Evolutionary conservation across 257 asterid species (phyloP), one percentile per base, ranked within the genome.

Genomic region (Plectranthus barbatus): DNA sequence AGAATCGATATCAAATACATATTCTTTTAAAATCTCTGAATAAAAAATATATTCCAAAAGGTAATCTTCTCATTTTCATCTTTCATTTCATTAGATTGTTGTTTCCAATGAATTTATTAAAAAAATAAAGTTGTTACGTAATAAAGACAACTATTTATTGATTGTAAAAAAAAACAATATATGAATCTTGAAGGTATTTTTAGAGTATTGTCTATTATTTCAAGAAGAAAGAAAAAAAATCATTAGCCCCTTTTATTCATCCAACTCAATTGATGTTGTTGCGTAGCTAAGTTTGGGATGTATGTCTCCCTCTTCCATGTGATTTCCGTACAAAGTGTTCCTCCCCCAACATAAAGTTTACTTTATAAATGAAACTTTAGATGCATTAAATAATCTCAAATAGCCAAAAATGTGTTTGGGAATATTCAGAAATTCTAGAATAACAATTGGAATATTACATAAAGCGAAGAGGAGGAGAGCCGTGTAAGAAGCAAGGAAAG

Each of bases 201-300:
- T 3, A 40, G 4, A 0, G 44, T 36, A 41, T 33, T 46, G 14
- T 46, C 34, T 9, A 17, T 17, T 47, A 33, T 34, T 48, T 15
- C n/a, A n/a, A n/a, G n/a, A 39, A 52, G 14, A 39, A 20, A 53
- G 53, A 39, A 52, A 52, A 40, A 59, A 23, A 66, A 12, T 11
- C 0, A 18, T 33, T 18, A 8, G 2, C 29, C 3, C 50, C 11
- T 41, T 67, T 67, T n/a, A 45, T 20, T 46, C 13, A 33, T 45
- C 72, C 72, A 55, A 66, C 72, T 66, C 64, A 55, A n/a, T 31
- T 49, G 13, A 2, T 11, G 45, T 46, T 19, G 51, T 46, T 48
- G 39, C 72, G 13, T 39, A 7, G 40, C 48, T 9, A 64, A 65
- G 44, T 46, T 18, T 37, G 46, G 68, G 56, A 62, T 45, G n/a